Evolutionary conservation across 192 early-diverging fungal genomes (phyloP).

Genomic region (Coemansia sp.): DNA sequence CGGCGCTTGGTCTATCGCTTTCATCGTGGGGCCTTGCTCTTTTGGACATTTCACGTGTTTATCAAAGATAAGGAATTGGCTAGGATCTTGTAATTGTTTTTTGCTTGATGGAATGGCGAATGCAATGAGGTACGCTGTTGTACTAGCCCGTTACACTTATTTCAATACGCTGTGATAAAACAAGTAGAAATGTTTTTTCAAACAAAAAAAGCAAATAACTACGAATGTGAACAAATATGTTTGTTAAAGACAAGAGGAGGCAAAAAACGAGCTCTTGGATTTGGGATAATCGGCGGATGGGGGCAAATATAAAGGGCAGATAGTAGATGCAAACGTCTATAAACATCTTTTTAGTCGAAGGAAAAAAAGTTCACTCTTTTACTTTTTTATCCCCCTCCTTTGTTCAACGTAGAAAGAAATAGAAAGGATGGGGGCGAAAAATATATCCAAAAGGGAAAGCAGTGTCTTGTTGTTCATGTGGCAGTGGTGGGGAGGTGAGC

Average conservation of each 20-base stretch:
- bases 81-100: neutral
- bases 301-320: neutral
- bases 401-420: constrained; percentile 7
- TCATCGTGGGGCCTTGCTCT: constrained; percentile 2
- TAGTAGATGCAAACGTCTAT: neutral
- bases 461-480: constrained; percentile 1
- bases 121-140: no score
- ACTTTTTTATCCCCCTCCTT: neutral
- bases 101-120: no score
- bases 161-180: neutral
- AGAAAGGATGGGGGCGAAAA: neutral
- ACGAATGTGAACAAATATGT: neutral
- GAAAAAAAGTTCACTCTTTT: neutral
- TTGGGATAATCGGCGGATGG: neutral
- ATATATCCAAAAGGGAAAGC: neutral
- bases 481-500: neutral
- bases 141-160: no score
- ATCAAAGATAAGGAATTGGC: neutral
- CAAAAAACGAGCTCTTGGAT: neutral
- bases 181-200: neutral
- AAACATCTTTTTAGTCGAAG: neutral
- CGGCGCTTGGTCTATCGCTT: neutral
- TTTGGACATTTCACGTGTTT: constrained; percentile 8
- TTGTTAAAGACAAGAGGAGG: neutral
- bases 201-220: neutral